A percentile compares a stretch with the other conserved stretches of the same genome.
These are phyloP conservation scores for Cyberlindnera veronae DNA, from an alignment of 805 yeast genomes.

Conservation along the genomic window DNA sequence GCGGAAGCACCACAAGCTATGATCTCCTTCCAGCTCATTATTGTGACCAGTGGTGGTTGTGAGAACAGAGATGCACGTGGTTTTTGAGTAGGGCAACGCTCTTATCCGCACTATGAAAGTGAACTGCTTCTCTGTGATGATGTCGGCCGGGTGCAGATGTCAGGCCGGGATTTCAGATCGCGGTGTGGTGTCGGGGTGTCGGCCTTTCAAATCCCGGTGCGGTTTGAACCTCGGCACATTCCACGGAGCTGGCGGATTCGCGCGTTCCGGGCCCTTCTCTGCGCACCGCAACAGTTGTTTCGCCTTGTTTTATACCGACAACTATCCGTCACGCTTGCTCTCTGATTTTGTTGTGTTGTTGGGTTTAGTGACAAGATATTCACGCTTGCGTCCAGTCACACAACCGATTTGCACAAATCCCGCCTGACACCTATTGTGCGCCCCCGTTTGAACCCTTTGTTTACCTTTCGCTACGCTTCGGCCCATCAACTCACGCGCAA, in stretches of 20 bases:
- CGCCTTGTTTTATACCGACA: neutral
- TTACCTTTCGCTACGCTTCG: neutral
- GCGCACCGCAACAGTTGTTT: too few relatives aligned
- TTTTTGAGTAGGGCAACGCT: too few relatives aligned
- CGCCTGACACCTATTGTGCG: neutral
- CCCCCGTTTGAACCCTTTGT: neutral
- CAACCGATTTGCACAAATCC: neutral
- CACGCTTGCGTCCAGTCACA: neutral
- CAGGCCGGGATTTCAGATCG: too few relatives aligned
- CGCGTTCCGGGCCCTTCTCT: too few relatives aligned
- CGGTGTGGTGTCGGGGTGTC: neutral
- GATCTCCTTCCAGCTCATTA: slow-evolving; percentile 25
- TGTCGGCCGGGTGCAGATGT: too few relatives aligned
- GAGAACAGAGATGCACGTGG: too few relatives aligned
- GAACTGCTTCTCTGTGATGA: too few relatives aligned
- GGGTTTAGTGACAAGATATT: neutral
- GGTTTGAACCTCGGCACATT: too few relatives aligned
- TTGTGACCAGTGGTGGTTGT: neutral
- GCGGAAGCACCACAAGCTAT: slow-evolving; percentile 23
- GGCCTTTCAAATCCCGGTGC: too few relatives aligned
- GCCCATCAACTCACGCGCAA: neutral
- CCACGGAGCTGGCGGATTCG: too few relatives aligned
- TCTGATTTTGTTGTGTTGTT: slow-evolving; percentile 3
- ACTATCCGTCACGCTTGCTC: too few relatives aligned
- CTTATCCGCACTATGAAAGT: too few relatives aligned